Evolutionary conservation across 768 basidiomycete species (phyloP), one percentile per base, ranked within the genome.

Genomic region (Boletus rubroflammeus): DNA sequence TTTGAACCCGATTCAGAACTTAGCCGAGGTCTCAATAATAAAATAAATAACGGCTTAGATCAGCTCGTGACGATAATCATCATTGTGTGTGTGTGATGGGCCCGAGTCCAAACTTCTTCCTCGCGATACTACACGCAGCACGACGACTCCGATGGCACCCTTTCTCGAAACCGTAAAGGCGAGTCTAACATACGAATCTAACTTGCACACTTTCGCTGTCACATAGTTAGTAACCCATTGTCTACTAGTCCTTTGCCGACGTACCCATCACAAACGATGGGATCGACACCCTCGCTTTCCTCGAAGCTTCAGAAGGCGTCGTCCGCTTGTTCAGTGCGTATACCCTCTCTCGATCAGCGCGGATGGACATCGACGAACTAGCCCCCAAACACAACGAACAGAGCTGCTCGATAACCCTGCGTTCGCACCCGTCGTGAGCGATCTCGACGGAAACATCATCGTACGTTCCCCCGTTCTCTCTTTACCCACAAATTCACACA

Each of bases 211-310:
- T 23, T 6, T 23, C n/a, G 0, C 2, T 5, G 3, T 35, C 28
- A n/a, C n/a, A 21, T 36, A 5, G 40, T 17, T 11, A 98, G 96
- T 95, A n/a, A n/a, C n/a, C n/a, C n/a, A n/a, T n/a, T n/a, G n/a
- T n/a, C n/a, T n/a, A n/a, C n/a, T 11, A 98, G 96, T 95, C 92
- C n/a, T 99, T 93, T 70, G 84, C 85, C 62, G 88, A 95, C 71
- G 96, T 98, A 38, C 81, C 87, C 29, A 79, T 92, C 60, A 90
- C 87, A 51, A 85, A 92, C 61, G 81, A 79, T 62, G 96, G 96
- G 56, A 83, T 98, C 68, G 86, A 98, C 69, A 98, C 97, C 15
- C 69, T 82, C 42, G 76, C 79, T 45, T 99, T 98, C 76, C 79
- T 95, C 62, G 86, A 96, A 62, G 97, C 96, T 8, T 78, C 90